Conservation (phyloP, 306 rosid genomes). For the Vicia faba region DNA sequence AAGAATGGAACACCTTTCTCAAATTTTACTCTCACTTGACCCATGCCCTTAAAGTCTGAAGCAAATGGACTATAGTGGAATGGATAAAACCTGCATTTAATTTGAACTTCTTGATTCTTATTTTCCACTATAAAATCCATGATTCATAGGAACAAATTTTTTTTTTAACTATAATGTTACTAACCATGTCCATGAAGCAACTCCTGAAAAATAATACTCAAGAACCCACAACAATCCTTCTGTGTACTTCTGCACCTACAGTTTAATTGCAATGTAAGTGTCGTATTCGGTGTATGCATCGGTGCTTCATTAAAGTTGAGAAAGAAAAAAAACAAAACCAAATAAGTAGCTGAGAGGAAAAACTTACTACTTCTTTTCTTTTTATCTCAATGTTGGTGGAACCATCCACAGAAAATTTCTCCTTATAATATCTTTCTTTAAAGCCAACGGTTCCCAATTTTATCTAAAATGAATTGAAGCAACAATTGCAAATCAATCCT, state of each 20-base stretch:
- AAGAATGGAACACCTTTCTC: slow-evolving; percentile 52
- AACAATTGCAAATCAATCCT: neutral
- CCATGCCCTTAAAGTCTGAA: slow-evolving; percentile 57
- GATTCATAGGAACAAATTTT: neutral
- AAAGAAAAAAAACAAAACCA: neutral
- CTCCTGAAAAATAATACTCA: slow-evolving; percentile 55
- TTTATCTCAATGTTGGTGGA: slow-evolving; percentile 35
- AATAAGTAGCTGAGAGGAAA: neutral
- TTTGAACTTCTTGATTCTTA: neutral
- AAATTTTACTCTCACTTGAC: slow-evolving; percentile 46
- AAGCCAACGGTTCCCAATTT: slow-evolving; percentile 40
- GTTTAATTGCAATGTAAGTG: too few relatives aligned
- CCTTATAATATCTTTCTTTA: slow-evolving; percentile 57
- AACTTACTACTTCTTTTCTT: slow-evolving; percentile 53
- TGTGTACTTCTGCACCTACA: slow-evolving; percentile 57
- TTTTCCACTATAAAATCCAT: neutral
- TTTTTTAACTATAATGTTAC: neutral
- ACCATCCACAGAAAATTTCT: slow-evolving; percentile 52
- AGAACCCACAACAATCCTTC: slow-evolving; percentile 63
- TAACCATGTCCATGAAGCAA: slow-evolving; percentile 70
- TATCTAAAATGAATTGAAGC: slow-evolving; percentile 40
- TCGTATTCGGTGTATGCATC: neutral
- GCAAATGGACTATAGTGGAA: slow-evolving; percentile 56
- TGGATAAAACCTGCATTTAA: slow-evolving; percentile 56
- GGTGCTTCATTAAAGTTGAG: neutral